Base-by-base conservation (phyloP, 73 alveolate species). In the Tetrahymena thermophila region DNA sequence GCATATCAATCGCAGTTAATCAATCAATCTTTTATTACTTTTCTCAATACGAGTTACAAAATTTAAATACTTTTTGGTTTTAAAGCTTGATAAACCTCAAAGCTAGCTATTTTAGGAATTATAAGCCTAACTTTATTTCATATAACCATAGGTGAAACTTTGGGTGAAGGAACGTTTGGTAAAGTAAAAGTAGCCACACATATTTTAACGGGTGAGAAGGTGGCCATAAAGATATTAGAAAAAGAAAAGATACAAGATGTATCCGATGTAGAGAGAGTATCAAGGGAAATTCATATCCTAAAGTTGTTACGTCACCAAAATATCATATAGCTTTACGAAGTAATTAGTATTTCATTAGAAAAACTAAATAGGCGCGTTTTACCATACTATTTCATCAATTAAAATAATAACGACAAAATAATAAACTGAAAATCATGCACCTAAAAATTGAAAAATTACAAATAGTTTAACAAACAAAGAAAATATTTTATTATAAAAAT, bases 121-220 rank as follows among this genome's bases (percentile, higher is more conserved):
- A 0, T 71, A n/a, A 0, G 3, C 8, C 0, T 28, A 71, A 71
- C 23, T 4, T 5, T 71, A 13, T 28, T 71, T 71, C 2, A 3
- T 28, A 71, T 25, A n/a, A 19, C 25, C 17, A 71, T 71, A 94
- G 96, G 96, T 23, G 93, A 94, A 14, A 94, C 96, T 1, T 35
- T 95, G 35, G 97, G 97, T 6, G 97, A 95, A 57, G 97, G 97
- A 50, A 95, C 97, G 16, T 95, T 95, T 95, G 97, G 97, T 31
- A 85, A 89, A 58, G 97, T 95, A 40, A 85, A 94, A 56, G 55
- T 85, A 34, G 97, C 97, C 25, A 89, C 85, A 19, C 97, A 95
- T 85, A 35, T 50, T 55, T 83, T 85, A 28, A 55, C 85, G 10
- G 97, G 95, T 23, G 85, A 89, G 57, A 94, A 95, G 28, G 97